These are phyloP conservation scores for Penicillium turbatum DNA, from an alignment of 495 filamentous ascomycete species.

Conservation along the genomic window DNA sequence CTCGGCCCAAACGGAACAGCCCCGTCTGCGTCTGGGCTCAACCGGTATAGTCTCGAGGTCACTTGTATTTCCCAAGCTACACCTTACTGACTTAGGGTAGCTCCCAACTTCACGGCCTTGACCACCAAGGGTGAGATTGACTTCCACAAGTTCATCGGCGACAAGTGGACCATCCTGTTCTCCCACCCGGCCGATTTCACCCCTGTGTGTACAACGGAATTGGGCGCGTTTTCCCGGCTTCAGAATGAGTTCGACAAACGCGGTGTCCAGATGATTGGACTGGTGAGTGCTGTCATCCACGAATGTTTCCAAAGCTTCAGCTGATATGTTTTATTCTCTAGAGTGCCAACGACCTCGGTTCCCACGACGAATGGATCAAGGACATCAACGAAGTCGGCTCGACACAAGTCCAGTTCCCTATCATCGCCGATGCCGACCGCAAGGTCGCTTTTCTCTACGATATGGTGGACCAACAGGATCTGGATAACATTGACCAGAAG, in stretches of 20 bases:
- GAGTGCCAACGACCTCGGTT: slow-evolving; percentile 50
- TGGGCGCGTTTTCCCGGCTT: slow-evolving; percentile 63
- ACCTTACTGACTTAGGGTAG: slow-evolving; percentile 13
- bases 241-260: slow-evolving; percentile 58
- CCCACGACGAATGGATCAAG: slow-evolving; percentile 74
- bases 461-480: slow-evolving; percentile 88
- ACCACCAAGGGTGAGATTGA: slow-evolving; percentile 65
- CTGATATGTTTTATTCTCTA: slow-evolving; percentile 26
- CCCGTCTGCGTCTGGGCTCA: slow-evolving; percentile 56
- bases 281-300: slow-evolving; percentile 54
- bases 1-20: slow-evolving; percentile 46
- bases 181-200: slow-evolving; percentile 70
- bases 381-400: slow-evolving; percentile 92
- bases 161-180: slow-evolving; percentile 63
- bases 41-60: slow-evolving; percentile 29
- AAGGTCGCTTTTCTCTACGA: slow-evolving; percentile 90
- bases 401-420: slow-evolving; percentile 82
- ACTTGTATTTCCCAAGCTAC: neutral
- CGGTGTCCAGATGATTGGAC: slow-evolving; percentile 63
- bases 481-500: slow-evolving; percentile 89
- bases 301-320: slow-evolving; percentile 50
- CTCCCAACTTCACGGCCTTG: slow-evolving; percentile 62
- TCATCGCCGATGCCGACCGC: slow-evolving; percentile 94
- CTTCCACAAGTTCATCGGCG: slow-evolving; percentile 56
- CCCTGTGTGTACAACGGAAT: slow-evolving; percentile 61